Base-by-base conservation (phyloP, 345 rosid genomes). In the Pistacia vera region DNA sequence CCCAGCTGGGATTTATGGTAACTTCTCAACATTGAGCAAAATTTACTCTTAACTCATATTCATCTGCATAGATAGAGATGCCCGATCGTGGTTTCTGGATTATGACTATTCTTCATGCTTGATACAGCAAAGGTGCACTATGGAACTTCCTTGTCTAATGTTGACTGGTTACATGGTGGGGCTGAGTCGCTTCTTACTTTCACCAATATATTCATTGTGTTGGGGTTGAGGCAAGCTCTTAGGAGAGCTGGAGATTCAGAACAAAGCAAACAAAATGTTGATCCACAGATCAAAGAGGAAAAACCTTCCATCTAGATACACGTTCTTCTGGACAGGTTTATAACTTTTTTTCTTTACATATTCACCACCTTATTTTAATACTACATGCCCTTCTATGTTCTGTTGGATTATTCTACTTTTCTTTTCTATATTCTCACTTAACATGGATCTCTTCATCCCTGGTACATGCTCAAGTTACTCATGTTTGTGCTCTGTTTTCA, bases 161-260 rank as follows among this genome's bases (percentile, higher is more conserved):
- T 96, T 83, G 97, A 96, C 80, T 92, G 93, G 97, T 81, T 96
- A 75, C 99, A 96, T 48, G 99, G 99, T 75, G 93, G 95, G 41
- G 98, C 95, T 57, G 97, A 96, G 75, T 92, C 95, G 9, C 94
- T 93, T 83, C 97, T 93, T 10, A 80, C 97, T 54, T 83, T 96
- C 12, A 93, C 99, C 68, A 93, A 96, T 76, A 71, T 93, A 69
- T 96, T 93, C 91, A 86, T 93, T 8, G 97, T 91, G 68, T 65
- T 93, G 89, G 97, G 99, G 77, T 84, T 91, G 70, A 87, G 97
- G 85, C 89, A 88, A 89, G 95, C 94, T 81, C 84, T 91, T 46
- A 79, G 89, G 76, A 85, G 78, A 58, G 78, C 84, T 36, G 70
- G 63, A 71, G 90, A 86, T 51, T 58, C 73, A 11, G 69, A 79